Evolutionary conservation across 202 grass and related monocot genomes (phyloP).

Genomic region (Panicum hallii): DNA sequence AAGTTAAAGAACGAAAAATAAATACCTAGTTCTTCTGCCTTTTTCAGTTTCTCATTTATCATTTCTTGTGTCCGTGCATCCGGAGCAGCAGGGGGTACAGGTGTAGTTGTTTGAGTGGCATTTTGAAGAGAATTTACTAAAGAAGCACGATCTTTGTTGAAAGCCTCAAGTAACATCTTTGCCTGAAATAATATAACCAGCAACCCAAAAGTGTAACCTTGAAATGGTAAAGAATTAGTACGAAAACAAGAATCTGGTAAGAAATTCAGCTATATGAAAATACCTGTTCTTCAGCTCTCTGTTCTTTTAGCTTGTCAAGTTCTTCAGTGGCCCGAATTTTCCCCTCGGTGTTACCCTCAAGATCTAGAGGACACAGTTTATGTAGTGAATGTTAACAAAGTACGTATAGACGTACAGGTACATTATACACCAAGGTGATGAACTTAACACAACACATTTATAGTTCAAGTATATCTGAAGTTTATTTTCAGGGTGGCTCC

Average conservation of each 20-base stretch:
- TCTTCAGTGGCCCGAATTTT: slow-evolving; percentile 82
- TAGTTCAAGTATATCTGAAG: too few species aligned
- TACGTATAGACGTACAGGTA: neutral
- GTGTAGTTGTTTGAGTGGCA: slow-evolving; percentile 47
- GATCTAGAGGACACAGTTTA: slow-evolving; percentile 56
- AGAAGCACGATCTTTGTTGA: slow-evolving; percentile 86
- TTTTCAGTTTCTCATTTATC: slow-evolving; percentile 96
- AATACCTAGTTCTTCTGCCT: slow-evolving; percentile 91
- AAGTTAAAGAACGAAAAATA: slow-evolving; percentile 4
- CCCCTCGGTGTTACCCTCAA: slow-evolving; percentile 80
- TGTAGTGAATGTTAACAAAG: neutral
- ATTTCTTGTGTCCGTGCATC: slow-evolving; percentile 90
- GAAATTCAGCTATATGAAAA: slow-evolving; percentile 41
- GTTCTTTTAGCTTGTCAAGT: slow-evolving; percentile 81
- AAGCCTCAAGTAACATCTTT: slow-evolving; percentile 76
- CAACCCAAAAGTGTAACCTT: neutral
- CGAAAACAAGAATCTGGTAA: slow-evolving; percentile 10
- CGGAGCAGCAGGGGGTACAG: slow-evolving; percentile 46
- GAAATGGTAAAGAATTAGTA: slow-evolving; percentile 2
- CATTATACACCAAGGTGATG: neutral
- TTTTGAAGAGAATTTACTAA: slow-evolving; percentile 69
- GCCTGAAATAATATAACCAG: slow-evolving; percentile 53
- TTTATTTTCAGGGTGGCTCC: too few species aligned
- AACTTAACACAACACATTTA: neutral
- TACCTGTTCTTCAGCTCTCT: slow-evolving; percentile 95